A percentile compares a stretch with the other conserved stretches of the same genome.
Conservation (phyloP, 1,284 basidiomycete species). For the Chondrostereum purpureum region DNA sequence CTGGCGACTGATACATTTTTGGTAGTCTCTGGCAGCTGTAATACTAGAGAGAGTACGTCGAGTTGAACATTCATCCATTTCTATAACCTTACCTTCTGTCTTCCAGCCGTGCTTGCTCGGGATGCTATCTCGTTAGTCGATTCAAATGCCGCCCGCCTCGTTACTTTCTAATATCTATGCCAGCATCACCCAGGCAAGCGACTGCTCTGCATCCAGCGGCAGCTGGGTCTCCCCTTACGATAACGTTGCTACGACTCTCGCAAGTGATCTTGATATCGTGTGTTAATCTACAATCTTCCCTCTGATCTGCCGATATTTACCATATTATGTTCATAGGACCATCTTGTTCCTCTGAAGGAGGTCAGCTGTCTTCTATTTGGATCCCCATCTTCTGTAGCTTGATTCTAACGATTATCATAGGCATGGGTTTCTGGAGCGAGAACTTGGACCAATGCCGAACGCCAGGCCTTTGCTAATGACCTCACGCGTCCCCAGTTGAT, state of each 20-base stretch:
- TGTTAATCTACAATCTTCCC: no score
- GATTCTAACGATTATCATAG: no score
- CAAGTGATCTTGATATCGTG: constrained; percentile 48
- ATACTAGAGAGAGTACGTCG: constrained; percentile 44
- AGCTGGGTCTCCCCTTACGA: constrained; percentile 49
- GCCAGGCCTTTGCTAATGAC: constrained; percentile 47
- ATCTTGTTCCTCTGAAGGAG: constrained; percentile 47
- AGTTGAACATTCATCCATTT: neutral
- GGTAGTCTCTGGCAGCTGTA: constrained; percentile 44
- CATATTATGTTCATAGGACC: constrained; percentile 32
- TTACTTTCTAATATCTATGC: neutral
- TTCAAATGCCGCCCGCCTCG: neutral
- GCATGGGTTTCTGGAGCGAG: constrained; percentile 49
- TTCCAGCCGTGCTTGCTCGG: constrained; percentile 43
- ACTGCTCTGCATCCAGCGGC: constrained; percentile 39
- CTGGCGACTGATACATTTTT: no score
- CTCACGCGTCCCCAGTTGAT: constrained; percentile 45
- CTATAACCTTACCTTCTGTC: no score
- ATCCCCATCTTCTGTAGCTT: no score
- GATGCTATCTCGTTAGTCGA: constrained; percentile 34
- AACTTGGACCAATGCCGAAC: constrained; percentile 39
- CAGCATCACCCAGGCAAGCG: constrained; percentile 33
- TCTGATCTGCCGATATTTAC: no score
- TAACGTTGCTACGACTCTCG: constrained; percentile 33
- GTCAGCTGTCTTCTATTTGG: no score